phyloP scores from a whole-genome alignment of 2,329 filamentous ascomycete genomes.

The Nemania serpens region DNA sequence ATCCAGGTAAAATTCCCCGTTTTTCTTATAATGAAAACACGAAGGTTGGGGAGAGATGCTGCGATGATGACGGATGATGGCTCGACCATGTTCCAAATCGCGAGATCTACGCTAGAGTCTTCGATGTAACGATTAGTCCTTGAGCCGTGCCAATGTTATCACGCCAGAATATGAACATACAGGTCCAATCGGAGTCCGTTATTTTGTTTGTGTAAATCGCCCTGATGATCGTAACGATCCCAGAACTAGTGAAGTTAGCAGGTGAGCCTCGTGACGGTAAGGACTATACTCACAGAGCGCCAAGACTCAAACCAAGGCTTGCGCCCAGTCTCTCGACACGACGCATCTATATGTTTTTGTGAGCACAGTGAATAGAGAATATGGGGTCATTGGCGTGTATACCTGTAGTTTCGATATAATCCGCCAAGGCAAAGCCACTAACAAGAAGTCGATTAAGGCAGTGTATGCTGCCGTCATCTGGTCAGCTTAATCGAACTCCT shows the following conservation, averaged over 20 bases:
- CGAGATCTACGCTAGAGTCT: constrained; percentile 17
- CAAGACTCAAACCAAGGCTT: constrained; percentile 24
- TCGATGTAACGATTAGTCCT: neutral
- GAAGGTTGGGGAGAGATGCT: constrained; percentile 22
- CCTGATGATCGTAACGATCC: constrained; percentile 22
- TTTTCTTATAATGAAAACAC: constrained; percentile 20
- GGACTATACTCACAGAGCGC: constrained; percentile 17
- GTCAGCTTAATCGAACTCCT: neutral
- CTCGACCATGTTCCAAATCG: constrained; percentile 24
- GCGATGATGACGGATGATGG: constrained; percentile 24
- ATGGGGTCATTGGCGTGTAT: neutral
- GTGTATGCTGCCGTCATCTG: constrained; percentile 7
- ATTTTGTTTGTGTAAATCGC: constrained; percentile 14
- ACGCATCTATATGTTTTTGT: constrained; percentile 15
- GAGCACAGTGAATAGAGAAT: neutral
- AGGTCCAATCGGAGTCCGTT: constrained; percentile 19
- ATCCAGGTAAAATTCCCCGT: constrained; percentile 13
- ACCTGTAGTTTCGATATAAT: constrained; percentile 23
- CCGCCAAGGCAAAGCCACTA: constrained; percentile 21
- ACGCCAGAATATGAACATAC: constrained; percentile 9
- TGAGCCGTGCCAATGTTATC: neutral
- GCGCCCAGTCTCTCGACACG: constrained; percentile 25
- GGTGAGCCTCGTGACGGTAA: neutral
- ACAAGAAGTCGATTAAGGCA: constrained; percentile 20
- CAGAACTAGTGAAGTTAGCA: constrained; percentile 20